Conservation (phyloP, 106 monocot species). For the Amphibolis antarctica region DNA sequence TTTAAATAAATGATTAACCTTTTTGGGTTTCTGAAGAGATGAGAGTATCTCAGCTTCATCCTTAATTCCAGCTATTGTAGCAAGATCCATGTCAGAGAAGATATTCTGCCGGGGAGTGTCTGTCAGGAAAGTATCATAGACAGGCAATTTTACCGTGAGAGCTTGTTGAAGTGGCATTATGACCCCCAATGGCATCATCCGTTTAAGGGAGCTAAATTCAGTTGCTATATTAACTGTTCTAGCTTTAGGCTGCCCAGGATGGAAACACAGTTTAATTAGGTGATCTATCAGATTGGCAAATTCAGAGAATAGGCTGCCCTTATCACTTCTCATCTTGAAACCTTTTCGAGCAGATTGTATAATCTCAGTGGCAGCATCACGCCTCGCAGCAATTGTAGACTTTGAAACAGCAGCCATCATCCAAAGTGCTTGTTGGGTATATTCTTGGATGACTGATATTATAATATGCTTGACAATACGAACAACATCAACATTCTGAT, state of each 20-base stretch:
- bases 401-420: constrained; percentile 99
- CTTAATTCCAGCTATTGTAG: constrained; percentile 75
- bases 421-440: constrained; percentile 97
- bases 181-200: constrained; percentile 96
- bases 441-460: constrained; percentile 77
- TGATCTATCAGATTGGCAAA: constrained; percentile 87
- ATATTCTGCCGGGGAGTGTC: constrained; percentile 48
- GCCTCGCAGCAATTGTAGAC: constrained; percentile 80
- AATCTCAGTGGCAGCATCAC: constrained; percentile 95
- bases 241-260: constrained; percentile 75
- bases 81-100: constrained; percentile 48
- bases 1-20: constrained; percentile 32
- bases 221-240: constrained; percentile 75
- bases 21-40: constrained; percentile 94
- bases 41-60: constrained; percentile 99
- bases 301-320: constrained; percentile 50
- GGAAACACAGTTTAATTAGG: constrained; percentile 80
- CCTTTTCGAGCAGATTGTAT: constrained; percentile 78
- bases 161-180: constrained; percentile 91
- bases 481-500: constrained; percentile 84
- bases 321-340: constrained; percentile 42
- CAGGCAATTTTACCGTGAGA: constrained; percentile 67
- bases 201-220: constrained; percentile 90
- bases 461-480: constrained; percentile 81
- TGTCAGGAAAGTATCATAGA: constrained; percentile 27